A percentile compares a stretch with the other conserved stretches of the same genome.
Evolutionary conservation across 177 flowering plant species (phyloP).

Genomic region (Vitis hybrid): DNA sequence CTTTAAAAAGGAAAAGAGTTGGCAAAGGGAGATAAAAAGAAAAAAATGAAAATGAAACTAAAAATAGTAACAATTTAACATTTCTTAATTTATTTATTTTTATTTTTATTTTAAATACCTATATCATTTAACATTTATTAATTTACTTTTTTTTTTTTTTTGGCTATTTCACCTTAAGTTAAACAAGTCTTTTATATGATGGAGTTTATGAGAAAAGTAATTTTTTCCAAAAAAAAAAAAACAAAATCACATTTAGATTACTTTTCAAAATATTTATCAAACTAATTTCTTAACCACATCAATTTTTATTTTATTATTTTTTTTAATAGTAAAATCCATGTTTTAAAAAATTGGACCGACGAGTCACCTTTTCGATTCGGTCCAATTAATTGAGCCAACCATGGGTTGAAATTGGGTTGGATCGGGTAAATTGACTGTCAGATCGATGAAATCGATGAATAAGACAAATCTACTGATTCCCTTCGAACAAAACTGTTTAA

Average conservation of each 20-base stretch:
- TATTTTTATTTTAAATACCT: no score
- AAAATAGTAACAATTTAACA: no score
- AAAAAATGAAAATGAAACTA: no score
- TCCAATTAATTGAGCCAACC: not conserved
- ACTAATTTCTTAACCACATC: rapidly evolving
- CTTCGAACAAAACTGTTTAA: rapidly evolving
- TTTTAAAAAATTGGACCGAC: rapidly evolving
- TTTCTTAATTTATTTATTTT: no score
- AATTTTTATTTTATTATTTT: no score
- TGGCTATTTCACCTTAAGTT: not conserved
- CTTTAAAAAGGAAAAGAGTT: no score
- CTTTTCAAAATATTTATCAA: no score
- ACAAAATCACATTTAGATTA: no score
- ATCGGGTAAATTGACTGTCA: rapidly evolving
- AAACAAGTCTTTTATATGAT: not conserved
- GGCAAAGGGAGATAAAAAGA: no score
- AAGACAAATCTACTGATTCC: rapidly evolving
- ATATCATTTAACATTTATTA: no score
- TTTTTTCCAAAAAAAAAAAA: no score
- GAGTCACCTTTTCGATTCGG: rapidly evolving
- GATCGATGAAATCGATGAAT: rapidly evolving
- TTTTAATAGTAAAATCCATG: rapidly evolving
- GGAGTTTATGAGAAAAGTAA: not conserved
- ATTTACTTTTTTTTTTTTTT: no score
- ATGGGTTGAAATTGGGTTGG: not conserved